phyloP scores from a whole-genome alignment of 2,329 filamentous ascomycete genomes.

The Pseudogymnoascus sp. region DNA sequence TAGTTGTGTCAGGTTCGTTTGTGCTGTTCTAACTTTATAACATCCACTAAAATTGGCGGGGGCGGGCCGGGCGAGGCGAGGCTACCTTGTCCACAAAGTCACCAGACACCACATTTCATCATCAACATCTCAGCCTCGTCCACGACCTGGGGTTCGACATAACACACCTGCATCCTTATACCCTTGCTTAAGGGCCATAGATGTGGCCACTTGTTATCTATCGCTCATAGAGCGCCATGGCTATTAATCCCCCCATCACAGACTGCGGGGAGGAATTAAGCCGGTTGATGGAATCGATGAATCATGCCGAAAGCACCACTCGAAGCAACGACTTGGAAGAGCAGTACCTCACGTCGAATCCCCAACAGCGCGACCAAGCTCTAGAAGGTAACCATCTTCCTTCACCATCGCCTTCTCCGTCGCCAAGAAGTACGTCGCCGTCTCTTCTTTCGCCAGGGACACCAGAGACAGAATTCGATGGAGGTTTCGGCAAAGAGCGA shows the following conservation, averaged over 20 bases:
- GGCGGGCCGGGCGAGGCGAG: constrained; percentile 1
- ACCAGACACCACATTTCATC: constrained; percentile 8
- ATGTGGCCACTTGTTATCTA: neutral
- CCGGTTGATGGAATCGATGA: neutral
- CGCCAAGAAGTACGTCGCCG: constrained; percentile 21
- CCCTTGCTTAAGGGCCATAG: neutral
- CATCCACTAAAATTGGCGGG: neutral
- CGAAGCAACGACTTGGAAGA: neutral
- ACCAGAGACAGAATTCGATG: neutral
- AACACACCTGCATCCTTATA: neutral
- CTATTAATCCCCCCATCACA: neutral
- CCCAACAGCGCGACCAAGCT: constrained; percentile 5
- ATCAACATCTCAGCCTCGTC: constrained; percentile 7
- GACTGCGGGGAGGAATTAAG: constrained; percentile 2
- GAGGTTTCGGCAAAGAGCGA: neutral
- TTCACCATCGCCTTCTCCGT: constrained; percentile 24
- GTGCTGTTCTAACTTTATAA: neutral
- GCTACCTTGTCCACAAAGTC: neutral
- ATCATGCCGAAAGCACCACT: constrained; percentile 1
- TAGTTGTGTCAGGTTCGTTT: neutral
- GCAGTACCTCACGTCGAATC: neutral
- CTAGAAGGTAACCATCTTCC: constrained; percentile 21
- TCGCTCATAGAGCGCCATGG: constrained; percentile 5
- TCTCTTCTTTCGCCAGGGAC: constrained; percentile 13
- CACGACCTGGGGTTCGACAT: neutral